These are phyloP conservation scores for Sporobolomyces pararoseus DNA, from an alignment of 768 basidiomycete genomes.

Conservation along the genomic window DNA sequence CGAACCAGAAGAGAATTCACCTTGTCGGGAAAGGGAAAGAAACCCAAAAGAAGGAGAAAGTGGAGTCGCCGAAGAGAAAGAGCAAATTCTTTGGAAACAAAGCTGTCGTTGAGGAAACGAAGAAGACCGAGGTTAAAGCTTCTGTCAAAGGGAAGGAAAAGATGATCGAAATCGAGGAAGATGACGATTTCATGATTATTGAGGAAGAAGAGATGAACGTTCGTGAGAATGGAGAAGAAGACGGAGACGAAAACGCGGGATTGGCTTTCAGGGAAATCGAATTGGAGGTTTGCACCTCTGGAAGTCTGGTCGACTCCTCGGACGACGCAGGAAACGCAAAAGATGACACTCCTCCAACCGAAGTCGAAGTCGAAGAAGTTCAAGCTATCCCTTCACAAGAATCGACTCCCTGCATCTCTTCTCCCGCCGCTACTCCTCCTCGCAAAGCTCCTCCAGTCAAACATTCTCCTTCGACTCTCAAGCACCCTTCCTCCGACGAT, in stretches of 20 bases:
- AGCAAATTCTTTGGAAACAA: conserved; percentile 36
- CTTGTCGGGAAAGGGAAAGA: conserved; percentile 21
- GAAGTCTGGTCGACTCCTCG: too few species aligned
- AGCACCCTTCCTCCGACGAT: background rate
- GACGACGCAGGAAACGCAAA: too few species aligned
- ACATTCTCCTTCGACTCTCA: background rate
- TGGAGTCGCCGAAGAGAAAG: background rate
- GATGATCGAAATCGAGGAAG: background rate
- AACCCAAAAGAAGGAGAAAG: background rate
- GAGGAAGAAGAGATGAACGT: background rate
- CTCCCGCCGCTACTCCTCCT: conserved; percentile 4
- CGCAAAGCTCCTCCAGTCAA: background rate
- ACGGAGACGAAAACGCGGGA: conserved; percentile 18
- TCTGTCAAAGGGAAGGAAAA: background rate
- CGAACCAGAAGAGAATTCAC: background rate
- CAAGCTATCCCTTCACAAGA: background rate
- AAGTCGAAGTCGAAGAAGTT: background rate
- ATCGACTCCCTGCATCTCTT: conserved; percentile 11
- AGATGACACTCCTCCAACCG: background rate
- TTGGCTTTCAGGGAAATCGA: conserved; percentile 23
- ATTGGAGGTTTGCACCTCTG: background rate
- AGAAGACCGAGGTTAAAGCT: background rate
- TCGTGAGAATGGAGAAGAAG: background rate
- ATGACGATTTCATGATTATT: background rate
- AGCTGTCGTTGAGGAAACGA: background rate